Evolutionary conservation across 345 rosid genomes (phyloP), one percentile per base, ranked within the genome.

Genomic region (Combretum micranthum): DNA sequence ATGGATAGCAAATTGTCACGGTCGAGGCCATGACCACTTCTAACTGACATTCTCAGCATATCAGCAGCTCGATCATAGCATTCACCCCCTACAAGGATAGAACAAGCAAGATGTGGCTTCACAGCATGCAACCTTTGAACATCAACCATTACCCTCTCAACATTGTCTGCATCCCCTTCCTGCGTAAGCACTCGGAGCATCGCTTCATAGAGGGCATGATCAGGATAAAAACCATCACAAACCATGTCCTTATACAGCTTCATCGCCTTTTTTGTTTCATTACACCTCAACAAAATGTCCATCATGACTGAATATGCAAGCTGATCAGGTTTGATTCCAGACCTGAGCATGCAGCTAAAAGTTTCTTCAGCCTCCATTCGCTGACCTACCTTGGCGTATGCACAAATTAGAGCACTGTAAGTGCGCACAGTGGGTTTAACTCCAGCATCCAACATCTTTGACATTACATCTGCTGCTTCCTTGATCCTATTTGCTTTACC

Each of bases 341-440:
- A 82, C 56, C 80, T 76, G 23, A 70, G 64, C 96, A 92, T 92
- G 83, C 87, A 81, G 54, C 70, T 50, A 67, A 84, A 92, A 60
- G 85, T 78, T 50, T 76, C 79, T 55, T 88, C 95, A 58, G 97
- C 96, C 75, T 92, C 83, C 42, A 70, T 69, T 45, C 78, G 78
- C 71, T 72, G 80, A 64, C 98, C 98, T 55, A 90, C 87, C 87
- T 83, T 92, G 23, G 98, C 95, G 80, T 84, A 92, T 56, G 93
- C 98, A 72, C 95, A 86, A 61, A 92, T 81, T 60, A 92, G 84
- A 65, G 98, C 98, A 77, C 93, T 92, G 50, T 81, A 92, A 42
- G 98, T 92, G 68, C 74, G 80, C 65, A 92, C 69, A 56, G 89
- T 86, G 42, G 98, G 98, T 68, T 83, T 92, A 43, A 92, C 81